These are phyloP conservation scores for Bruguiera parviflora DNA, from an alignment of 345 rosid species.

Conservation along the genomic window DNA sequence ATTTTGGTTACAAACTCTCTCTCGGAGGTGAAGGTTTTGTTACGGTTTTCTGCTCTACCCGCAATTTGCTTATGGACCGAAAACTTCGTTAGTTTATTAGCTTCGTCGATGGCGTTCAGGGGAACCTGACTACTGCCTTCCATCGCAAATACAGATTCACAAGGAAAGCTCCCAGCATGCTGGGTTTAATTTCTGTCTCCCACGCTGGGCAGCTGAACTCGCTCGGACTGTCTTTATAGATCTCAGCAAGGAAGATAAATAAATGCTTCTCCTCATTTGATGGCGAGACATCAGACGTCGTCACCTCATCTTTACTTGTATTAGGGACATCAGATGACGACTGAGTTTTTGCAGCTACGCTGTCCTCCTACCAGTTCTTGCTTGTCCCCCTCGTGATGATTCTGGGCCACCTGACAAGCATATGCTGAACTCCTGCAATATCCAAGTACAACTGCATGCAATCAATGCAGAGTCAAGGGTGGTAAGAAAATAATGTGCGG, in stretches of 20 bases:
- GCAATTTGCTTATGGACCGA: background rate
- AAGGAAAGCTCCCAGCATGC: background rate
- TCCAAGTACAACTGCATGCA: constrained; percentile 2
- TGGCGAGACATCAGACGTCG: constrained; percentile 17
- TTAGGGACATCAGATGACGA: background rate
- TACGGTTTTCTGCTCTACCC: background rate
- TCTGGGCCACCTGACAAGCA: constrained; percentile 55
- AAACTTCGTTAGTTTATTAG: too few relatives aligned
- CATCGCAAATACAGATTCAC: too few relatives aligned
- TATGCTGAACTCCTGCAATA: constrained; percentile 77
- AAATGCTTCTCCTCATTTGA: constrained; percentile 47
- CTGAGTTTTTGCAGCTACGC: constrained; percentile 9
- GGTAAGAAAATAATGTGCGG: background rate
- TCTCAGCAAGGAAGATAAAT: constrained; percentile 51
- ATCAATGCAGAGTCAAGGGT: background rate
- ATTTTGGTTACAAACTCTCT: background rate
- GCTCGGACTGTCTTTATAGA: constrained; percentile 67
- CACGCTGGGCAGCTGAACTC: constrained; percentile 30
- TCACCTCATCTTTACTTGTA: constrained; percentile 8
- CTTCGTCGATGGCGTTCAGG: too few relatives aligned
- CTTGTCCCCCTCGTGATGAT: constrained; percentile 40
- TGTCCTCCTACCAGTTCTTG: constrained; percentile 27
- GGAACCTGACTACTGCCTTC: too few relatives aligned
- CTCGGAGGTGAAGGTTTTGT: background rate
- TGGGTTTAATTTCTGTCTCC: constrained; percentile 18